Evolutionary conservation across 345 rosid genomes (phyloP), one percentile per base, ranked within the genome.

Genomic region (Isatis tinctoria): DNA sequence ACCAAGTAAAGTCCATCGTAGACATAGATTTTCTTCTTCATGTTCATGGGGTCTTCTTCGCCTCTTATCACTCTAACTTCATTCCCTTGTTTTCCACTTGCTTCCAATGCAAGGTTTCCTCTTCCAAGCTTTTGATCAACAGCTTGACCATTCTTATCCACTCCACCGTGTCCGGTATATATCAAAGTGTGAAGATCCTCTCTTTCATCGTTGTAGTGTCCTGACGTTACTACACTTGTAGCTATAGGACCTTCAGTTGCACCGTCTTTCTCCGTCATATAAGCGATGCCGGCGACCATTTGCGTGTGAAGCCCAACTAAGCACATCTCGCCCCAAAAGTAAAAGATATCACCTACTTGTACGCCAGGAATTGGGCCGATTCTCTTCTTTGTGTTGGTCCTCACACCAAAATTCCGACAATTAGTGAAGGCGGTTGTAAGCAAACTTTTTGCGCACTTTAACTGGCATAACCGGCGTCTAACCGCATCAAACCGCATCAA

Each of bases 61-160:
- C 96, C 96, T 28, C 89, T 83, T 22, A 91, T 73, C 10, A 91
- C 93, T 74, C 96, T 82, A 11, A 89, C 87, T 27, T 82, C 85
- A 26, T 79, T 89, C 3, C 71, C 83, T 3, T 79, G 83, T 16
- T 36, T 76, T 33, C 58, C 22, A 61, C 96, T 89, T 57, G 59
- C 77, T 71, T 79, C 80, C 18, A 91, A 43, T 12, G 93, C 92
- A 67, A 82, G 86, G 65, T 89, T 89, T 13, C 95, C 93, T 73
- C 85, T 70, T 67, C 68, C 81, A 20, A 91, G 87, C 65, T 69
- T 82, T 81, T 91, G 93, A 78, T 87, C 90, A 11, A 65, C 14
- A 65, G 70, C 76, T 24, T 22, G 35, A 28, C 63, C 74, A 22
- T 56, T 41, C 43, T 72, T 78, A 10, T 53, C 65, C 5, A 24